Conservation (phyloP, 768 basidiomycete species). For the Zangia roseola region DNA sequence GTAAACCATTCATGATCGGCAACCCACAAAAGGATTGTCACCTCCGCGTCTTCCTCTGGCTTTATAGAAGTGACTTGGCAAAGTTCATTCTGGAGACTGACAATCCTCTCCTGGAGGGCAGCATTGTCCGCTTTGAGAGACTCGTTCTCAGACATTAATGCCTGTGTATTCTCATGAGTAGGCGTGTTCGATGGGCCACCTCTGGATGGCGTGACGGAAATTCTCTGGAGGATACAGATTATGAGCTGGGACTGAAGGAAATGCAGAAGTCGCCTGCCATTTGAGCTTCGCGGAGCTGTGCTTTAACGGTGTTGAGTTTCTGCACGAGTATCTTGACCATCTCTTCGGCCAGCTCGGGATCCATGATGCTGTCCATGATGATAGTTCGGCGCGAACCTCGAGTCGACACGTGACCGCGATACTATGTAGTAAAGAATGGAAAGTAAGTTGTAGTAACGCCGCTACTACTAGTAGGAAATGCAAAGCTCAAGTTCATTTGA, state of each 20-base stretch:
- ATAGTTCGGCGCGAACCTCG: too few species aligned
- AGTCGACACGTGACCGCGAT: constrained; percentile 24
- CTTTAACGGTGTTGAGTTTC: constrained; percentile 23
- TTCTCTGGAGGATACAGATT: constrained; percentile 7
- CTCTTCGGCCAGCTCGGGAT: constrained; percentile 26
- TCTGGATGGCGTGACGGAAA: neutral
- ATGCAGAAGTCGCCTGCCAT: constrained; percentile 9
- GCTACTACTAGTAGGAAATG: too few species aligned
- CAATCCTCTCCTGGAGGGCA: constrained; percentile 14
- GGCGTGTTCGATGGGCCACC: neutral
- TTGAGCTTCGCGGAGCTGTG: constrained; percentile 22
- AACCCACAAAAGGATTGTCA: neutral
- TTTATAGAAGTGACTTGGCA: constrained; percentile 13
- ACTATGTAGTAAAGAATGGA: too few species aligned
- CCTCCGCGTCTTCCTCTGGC: constrained; percentile 14
- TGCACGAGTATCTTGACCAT: constrained; percentile 25
- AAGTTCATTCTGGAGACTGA: constrained; percentile 12
- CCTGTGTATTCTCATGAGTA: constrained; percentile 5
- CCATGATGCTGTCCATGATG: constrained; percentile 22
- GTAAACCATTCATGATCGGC: constrained; percentile 2
- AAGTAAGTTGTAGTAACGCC: too few species aligned
- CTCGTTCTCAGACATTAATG: constrained; percentile 15
- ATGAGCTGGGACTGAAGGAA: neutral
- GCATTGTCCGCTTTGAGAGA: constrained; percentile 20
- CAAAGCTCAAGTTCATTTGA: constrained; percentile 2